Base-by-base conservation (phyloP, 129 eudicot genomes). In the Lactuca saligna region DNA sequence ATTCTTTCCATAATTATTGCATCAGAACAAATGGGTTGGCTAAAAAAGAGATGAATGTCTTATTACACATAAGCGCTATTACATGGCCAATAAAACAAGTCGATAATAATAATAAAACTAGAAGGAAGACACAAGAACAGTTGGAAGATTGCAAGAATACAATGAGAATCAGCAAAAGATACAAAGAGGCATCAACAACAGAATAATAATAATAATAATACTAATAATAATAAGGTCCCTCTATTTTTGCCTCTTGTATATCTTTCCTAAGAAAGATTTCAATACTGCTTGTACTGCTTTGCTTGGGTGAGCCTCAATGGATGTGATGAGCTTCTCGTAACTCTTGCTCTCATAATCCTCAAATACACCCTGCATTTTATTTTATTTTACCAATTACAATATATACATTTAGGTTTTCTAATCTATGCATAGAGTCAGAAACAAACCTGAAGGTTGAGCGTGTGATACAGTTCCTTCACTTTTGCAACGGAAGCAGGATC, bases 361-460 rank as follows among this genome's bases (percentile, higher is more conserved):
- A 17, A 82, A 90, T 57, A 82, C 91, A 79, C 79, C 95, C 97
- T 90, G 48, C 64, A 66, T 72, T 12, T 39, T 12, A 42, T 8
- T 42, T 42, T n/a, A n/a, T 35, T 35, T 42, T 8, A 42, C 13
- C 49, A 42, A 8, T 42, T 42, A 8, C 9, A 42, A 1, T 25
- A 25, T 25, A 25, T 8, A 9, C 1, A 20, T 20, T 20, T n/a
- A n/a, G n/a, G n/a, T n/a, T 39, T 7, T 42, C 10, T 42, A 42
- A 42, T 2, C 17, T 17, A 38, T 12, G 25, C 11, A 20, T 14
- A 51, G 3, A 49, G 33, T 39, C 34, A 74, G 70, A 61, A 82
- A 90, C 97, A 61, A 82, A 90, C 97, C 97, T 87, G 78, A 77
- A 90, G 91, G 61, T 90, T 83, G 78, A 90, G 89, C 66, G 75